These are phyloP conservation scores for Phoenix dactylifera DNA, from an alignment of 176 grass and related monocot genomes.

Conservation along the genomic window DNA sequence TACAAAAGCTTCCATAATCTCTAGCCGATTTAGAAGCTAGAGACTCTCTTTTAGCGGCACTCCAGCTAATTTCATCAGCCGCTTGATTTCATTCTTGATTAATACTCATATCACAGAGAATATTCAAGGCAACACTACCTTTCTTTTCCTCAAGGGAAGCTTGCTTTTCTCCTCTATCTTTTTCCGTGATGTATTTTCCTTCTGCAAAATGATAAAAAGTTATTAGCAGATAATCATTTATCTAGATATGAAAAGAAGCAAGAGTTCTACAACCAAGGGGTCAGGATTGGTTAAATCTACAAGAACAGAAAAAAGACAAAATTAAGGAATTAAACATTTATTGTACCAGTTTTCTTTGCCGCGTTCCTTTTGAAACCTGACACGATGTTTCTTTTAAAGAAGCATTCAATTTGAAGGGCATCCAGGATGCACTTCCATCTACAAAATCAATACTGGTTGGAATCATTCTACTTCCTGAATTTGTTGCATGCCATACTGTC, in stretches of 20 bases:
- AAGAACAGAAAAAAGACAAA: no score
- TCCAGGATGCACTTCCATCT: conserved; percentile 51
- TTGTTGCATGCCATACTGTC: conserved; percentile 85
- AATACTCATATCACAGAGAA: background rate
- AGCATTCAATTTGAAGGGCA: conserved; percentile 38
- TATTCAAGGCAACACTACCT: conserved; percentile 30
- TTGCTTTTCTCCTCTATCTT: conserved; percentile 45
- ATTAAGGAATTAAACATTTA: conserved; percentile 21
- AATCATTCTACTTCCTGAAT: conserved; percentile 41
- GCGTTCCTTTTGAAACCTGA: conserved; percentile 2
- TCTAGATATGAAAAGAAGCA: no score
- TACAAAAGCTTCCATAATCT: background rate
- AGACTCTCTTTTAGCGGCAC: no score
- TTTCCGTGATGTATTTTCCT: conserved; percentile 34
- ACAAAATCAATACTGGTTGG: conserved; percentile 40
- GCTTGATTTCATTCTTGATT: background rate
- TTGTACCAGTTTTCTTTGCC: conserved; percentile 24
- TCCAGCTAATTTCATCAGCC: background rate
- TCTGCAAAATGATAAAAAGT: conserved; percentile 32
- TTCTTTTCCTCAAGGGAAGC: conserved; percentile 40
- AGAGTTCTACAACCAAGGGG: no score
- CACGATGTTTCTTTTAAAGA: conserved; percentile 17
- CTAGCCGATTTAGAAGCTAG: background rate
- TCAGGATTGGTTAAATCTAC: no score
- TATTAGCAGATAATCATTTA: no score